phyloP scores from a whole-genome alignment of 345 rosid species.

The Populus euphratica region DNA sequence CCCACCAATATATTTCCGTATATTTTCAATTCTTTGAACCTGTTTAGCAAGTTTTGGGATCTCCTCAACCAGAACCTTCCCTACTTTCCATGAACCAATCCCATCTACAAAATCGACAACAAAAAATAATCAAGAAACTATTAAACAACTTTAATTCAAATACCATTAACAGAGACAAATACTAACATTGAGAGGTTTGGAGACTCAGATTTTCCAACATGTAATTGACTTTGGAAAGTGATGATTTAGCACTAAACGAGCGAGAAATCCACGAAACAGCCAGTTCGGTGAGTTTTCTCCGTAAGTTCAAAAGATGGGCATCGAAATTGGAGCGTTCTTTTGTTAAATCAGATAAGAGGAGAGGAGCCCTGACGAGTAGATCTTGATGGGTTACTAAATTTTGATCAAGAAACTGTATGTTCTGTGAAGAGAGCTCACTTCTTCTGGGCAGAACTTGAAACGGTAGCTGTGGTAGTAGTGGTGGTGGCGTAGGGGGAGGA shows the following conservation, averaged over 20 bases:
- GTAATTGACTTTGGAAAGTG: slow-evolving; percentile 33
- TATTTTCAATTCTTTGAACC: slow-evolving; percentile 40
- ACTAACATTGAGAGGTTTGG: slow-evolving; percentile 30
- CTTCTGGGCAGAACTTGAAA: slow-evolving; percentile 33
- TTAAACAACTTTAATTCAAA: not conserved
- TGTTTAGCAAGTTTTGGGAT: slow-evolving; percentile 44
- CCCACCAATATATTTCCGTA: slow-evolving; percentile 53
- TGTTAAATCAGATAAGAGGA: slow-evolving; percentile 36
- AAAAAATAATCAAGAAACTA: not conserved
- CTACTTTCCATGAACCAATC: slow-evolving; percentile 25
- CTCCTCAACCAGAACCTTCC: slow-evolving; percentile 35
- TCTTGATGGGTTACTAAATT: slow-evolving; percentile 40
- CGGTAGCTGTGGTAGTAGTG: not conserved
- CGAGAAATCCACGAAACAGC: slow-evolving; percentile 69
- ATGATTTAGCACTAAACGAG: slow-evolving; percentile 42
- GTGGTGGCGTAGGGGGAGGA: not conserved
- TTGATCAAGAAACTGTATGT: slow-evolving; percentile 38
- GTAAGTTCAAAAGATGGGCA: slow-evolving; percentile 38
- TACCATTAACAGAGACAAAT: not conserved
- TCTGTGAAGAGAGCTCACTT: slow-evolving; percentile 26
- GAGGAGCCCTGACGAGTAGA: slow-evolving; percentile 34
- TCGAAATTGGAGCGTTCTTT: slow-evolving; percentile 33
- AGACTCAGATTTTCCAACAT: slow-evolving; percentile 43
- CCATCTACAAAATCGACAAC: slow-evolving; percentile 36
- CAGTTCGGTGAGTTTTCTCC: slow-evolving; percentile 35